Conservation (phyloP, 768 basidiomycete species). For the Psilocybe tampanensis region DNA sequence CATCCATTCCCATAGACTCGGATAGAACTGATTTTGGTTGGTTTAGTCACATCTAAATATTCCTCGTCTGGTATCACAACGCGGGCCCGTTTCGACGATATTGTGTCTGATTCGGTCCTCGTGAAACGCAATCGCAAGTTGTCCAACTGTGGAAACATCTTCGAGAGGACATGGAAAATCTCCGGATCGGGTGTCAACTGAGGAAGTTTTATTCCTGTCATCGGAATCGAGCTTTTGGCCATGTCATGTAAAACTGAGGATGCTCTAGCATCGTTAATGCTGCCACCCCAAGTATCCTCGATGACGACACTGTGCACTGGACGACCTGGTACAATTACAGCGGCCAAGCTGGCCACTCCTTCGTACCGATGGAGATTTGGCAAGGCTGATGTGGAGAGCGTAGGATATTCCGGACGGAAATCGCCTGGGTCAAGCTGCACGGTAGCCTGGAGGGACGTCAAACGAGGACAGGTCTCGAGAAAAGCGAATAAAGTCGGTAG, state of each 20-base stretch:
- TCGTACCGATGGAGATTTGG: too few relatives aligned
- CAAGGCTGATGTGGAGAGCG: too few relatives aligned
- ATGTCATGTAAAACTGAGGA: not conserved
- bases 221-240: not conserved
- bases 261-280: not conserved
- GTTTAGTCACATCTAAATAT: too few relatives aligned
- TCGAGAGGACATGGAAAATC: not conserved
- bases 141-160: not conserved
- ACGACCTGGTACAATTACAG: too few relatives aligned
- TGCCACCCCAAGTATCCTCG: not conserved
- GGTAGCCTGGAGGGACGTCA: not conserved
- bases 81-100: not conserved
- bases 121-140: not conserved
- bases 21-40: too few relatives aligned
- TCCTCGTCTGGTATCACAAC: not conserved
- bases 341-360: too few relatives aligned
- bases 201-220: not conserved
- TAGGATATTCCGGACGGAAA: not conserved
- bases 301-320: too few relatives aligned
- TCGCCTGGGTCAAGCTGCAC: too few relatives aligned
- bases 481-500: not conserved
- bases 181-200: not conserved
- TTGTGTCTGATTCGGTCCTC: not conserved
- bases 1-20: too few relatives aligned
- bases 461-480: constrained; percentile 2